phyloP scores from a whole-genome alignment of 2,329 filamentous ascomycete genomes.

The Hymenoscyphus fructigenus region DNA sequence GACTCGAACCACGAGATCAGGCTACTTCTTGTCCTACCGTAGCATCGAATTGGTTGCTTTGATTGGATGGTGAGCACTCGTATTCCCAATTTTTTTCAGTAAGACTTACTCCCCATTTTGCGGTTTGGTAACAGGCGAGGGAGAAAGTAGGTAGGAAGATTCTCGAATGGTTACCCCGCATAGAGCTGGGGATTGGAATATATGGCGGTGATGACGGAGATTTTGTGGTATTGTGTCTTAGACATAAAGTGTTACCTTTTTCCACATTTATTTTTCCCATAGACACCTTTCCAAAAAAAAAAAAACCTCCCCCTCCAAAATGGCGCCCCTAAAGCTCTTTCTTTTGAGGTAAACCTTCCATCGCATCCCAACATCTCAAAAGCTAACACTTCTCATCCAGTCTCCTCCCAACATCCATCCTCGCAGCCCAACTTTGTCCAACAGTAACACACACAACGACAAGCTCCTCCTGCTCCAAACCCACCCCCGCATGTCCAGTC shows the following conservation, averaged over 20 bases:
- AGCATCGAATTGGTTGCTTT: not conserved
- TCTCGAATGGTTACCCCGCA: too few species aligned
- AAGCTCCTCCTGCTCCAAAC: conserved; percentile 15
- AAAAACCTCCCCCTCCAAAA: not conserved
- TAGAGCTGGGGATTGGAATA: too few species aligned
- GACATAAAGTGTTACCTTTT: not conserved
- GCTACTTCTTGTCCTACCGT: not conserved
- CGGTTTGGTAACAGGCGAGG: not conserved
- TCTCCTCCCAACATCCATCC: not conserved
- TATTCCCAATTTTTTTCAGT: not conserved
- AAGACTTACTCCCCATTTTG: not conserved
- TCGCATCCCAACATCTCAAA: not conserved
- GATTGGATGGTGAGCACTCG: not conserved
- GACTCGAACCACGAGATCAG: not conserved
- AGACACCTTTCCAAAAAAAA: not conserved
- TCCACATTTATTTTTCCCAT: not conserved
- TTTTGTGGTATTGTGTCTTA: not conserved
- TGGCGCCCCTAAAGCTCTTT: not conserved
- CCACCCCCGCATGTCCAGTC: conserved; percentile 18
- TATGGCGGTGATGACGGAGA: not conserved
- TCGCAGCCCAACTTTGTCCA: conserved; percentile 15
- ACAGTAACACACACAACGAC: conserved; percentile 27
- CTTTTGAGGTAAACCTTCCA: not conserved
- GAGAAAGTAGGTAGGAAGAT: too few species aligned
- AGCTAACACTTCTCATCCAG: not conserved